Evolutionary conservation across 2,329 filamentous ascomycete genomes (phyloP).

Genomic region (Lachnellula suecica): DNA sequence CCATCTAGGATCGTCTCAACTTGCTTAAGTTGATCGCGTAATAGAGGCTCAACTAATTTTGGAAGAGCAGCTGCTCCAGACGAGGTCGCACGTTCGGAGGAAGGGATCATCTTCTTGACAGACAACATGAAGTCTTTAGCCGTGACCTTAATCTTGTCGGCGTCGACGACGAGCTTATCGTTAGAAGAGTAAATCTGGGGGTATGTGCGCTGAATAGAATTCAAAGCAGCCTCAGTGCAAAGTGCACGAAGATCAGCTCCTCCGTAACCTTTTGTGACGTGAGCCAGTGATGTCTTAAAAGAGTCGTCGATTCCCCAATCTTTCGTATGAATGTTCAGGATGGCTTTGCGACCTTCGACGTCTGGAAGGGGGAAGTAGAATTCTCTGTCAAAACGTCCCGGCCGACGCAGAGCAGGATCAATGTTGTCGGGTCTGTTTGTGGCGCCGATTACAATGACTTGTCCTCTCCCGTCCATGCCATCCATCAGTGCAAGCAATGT

Average conservation of each 20-base stretch:
- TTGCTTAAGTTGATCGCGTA: conserved; percentile 69
- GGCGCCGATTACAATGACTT: conserved; percentile 98
- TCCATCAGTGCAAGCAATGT: conserved; percentile 95
- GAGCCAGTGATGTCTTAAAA: conserved; percentile 83
- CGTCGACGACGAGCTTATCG: conserved; percentile 86
- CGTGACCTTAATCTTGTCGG: conserved; percentile 78
- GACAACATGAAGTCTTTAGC: conserved; percentile 98
- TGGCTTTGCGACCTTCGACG: conserved; percentile 74
- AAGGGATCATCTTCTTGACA: conserved; percentile 93
- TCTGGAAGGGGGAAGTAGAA: conserved; percentile 97
- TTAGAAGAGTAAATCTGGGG: conserved; percentile 93
- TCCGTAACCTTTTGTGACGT: conserved; percentile 92
- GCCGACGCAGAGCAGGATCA: conserved; percentile 89
- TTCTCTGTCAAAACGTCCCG: conserved; percentile 93
- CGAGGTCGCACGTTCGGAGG: conserved; percentile 85
- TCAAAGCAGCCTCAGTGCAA: conserved; percentile 93
- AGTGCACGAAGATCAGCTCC: conserved; percentile 92
- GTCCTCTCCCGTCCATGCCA: conserved; percentile 95
- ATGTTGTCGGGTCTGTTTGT: conserved; percentile 97
- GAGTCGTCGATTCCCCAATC: conserved; percentile 80
- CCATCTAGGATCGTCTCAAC: conserved; percentile 71
- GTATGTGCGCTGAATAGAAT: conserved; percentile 92
- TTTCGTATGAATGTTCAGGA: conserved; percentile 92
- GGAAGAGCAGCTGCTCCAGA: conserved; percentile 82
- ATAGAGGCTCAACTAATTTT: conserved; percentile 75